These are phyloP conservation scores for Talaromyces liani DNA, from an alignment of 495 filamentous ascomycete genomes.

Conservation along the genomic window DNA sequence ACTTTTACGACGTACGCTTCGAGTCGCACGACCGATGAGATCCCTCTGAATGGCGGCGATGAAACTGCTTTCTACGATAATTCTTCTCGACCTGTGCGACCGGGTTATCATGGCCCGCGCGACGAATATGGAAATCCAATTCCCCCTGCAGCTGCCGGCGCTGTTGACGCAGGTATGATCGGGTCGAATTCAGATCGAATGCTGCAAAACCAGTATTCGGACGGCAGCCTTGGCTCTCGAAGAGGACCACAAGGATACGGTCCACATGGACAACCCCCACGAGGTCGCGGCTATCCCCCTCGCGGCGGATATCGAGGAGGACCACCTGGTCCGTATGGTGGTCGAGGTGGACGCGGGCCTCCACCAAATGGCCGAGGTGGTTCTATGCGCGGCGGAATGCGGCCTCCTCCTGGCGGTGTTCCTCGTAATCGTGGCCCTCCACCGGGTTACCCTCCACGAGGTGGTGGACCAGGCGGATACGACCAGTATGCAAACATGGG, in stretches of 20 bases:
- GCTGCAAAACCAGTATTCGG: slow-evolving; percentile 53
- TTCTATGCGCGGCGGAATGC: slow-evolving; percentile 27
- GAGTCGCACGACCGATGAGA: slow-evolving; percentile 60
- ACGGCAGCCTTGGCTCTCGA: slow-evolving; percentile 49
- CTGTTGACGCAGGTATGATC: slow-evolving; percentile 30
- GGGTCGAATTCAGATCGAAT: slow-evolving; percentile 38
- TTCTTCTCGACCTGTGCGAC: slow-evolving; percentile 1
- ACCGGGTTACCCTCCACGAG: slow-evolving; percentile 33
- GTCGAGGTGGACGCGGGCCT: slow-evolving; percentile 28
- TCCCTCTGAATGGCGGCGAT: slow-evolving; percentile 44
- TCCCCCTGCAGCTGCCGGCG: slow-evolving; percentile 33
- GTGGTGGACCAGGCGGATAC: slow-evolving; percentile 11
- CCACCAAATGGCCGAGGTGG: slow-evolving; percentile 23
- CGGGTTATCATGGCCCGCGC: slow-evolving; percentile 34
- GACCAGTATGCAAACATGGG: slow-evolving; percentile 11
- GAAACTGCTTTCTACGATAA: not conserved
- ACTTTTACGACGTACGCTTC: slow-evolving; percentile 75
- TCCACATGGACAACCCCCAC: slow-evolving; percentile 20
- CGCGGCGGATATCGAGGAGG: slow-evolving; percentile 47
- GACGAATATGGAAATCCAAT: slow-evolving; percentile 68
- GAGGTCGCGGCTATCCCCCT: slow-evolving; percentile 45
- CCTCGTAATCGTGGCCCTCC: slow-evolving; percentile 54
- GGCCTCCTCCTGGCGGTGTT: slow-evolving; percentile 24
- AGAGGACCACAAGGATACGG: slow-evolving; percentile 44
- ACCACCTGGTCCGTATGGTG: slow-evolving; percentile 30